These are phyloP conservation scores for Trichoderma citrinoviride DNA, from an alignment of 2,329 filamentous ascomycete genomes.

Conservation along the genomic window DNA sequence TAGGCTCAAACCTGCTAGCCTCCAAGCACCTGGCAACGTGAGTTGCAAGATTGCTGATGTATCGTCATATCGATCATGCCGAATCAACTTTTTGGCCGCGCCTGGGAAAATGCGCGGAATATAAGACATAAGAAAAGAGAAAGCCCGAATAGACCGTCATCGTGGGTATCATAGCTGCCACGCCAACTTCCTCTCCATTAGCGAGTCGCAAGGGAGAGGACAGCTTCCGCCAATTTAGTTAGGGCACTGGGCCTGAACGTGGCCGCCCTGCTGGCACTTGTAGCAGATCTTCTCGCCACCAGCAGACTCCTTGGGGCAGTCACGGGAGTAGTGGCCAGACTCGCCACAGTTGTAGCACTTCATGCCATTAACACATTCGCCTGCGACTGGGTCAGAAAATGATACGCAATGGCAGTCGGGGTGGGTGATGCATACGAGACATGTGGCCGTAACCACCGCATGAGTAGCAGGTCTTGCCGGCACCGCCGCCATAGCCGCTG, in stretches of 20 bases:
- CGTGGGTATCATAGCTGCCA: slow-evolving; percentile 46
- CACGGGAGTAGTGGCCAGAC: slow-evolving; percentile 90
- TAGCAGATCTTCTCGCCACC: slow-evolving; percentile 96
- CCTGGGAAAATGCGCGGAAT: slow-evolving; percentile 24
- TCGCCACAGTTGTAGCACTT: slow-evolving; percentile 99
- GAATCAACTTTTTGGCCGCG: slow-evolving; percentile 31
- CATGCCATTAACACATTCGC: slow-evolving; percentile 95
- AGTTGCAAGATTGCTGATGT: slow-evolving; percentile 32
- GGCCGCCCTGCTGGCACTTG: slow-evolving; percentile 82
- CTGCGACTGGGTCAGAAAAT: slow-evolving; percentile 39
- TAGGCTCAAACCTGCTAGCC: slow-evolving; percentile 27
- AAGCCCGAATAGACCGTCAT: slow-evolving; percentile 31
- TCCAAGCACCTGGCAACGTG: slow-evolving; percentile 32
- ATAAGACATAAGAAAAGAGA: slow-evolving; percentile 29
- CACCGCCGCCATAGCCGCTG: slow-evolving; percentile 49
- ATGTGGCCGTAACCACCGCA: slow-evolving; percentile 97
- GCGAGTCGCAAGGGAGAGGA: slow-evolving; percentile 26
- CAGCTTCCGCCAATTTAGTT: slow-evolving; percentile 48
- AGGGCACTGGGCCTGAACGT: slow-evolving; percentile 92
- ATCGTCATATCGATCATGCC: slow-evolving; percentile 35
- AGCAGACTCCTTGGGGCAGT: slow-evolving; percentile 90
- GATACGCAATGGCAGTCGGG: neutral
- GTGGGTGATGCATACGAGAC: slow-evolving; percentile 60
- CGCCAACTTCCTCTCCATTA: slow-evolving; percentile 36
- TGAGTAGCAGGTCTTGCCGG: slow-evolving; percentile 91